These are phyloP conservation scores for Aspergillus costaricaensis DNA, from an alignment of 2,329 filamentous ascomycete species.

Conservation along the genomic window DNA sequence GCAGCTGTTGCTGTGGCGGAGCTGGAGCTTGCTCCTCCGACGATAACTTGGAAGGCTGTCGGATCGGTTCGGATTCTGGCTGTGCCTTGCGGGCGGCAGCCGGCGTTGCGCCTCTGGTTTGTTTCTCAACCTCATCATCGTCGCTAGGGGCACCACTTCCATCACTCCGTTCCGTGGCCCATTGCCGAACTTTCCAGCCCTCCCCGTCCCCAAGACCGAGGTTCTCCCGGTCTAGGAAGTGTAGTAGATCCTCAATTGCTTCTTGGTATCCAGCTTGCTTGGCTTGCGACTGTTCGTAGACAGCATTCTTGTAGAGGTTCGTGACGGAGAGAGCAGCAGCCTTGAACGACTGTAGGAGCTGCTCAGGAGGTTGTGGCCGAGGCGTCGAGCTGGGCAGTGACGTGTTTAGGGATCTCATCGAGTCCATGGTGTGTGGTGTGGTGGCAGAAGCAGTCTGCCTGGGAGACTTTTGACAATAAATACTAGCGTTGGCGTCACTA, in stretches of 20 bases:
- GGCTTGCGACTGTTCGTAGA: constrained; percentile 72
- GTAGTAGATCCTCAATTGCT: constrained; percentile 84
- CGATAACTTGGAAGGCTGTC: constrained; percentile 32
- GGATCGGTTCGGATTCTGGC: constrained; percentile 28
- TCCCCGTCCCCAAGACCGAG: constrained; percentile 79
- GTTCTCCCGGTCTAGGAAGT: constrained; percentile 79
- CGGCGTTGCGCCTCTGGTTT: constrained; percentile 41
- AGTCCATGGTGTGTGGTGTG: constrained; percentile 54
- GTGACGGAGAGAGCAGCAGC: constrained; percentile 90
- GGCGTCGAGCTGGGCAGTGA: constrained; percentile 59
- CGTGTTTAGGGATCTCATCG: constrained; percentile 64
- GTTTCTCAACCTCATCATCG: constrained; percentile 49
- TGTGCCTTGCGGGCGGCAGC: constrained; percentile 35
- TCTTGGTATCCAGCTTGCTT: constrained; percentile 87
- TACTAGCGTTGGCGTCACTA: constrained; percentile 13
- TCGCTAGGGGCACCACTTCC: constrained; percentile 44
- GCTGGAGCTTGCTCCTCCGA: constrained; percentile 30
- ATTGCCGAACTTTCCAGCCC: constrained; percentile 65
- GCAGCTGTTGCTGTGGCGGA: constrained; percentile 26
- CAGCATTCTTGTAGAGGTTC: constrained; percentile 91
- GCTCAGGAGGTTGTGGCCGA: constrained; percentile 50
- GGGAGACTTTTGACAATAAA: constrained; percentile 4
- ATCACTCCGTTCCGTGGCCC: constrained; percentile 55
- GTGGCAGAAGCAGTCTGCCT: constrained; percentile 17
- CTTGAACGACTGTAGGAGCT: constrained; percentile 85